phyloP scores from a whole-genome alignment of 1,284 basidiomycete species.

The Pyrrhoderma noxium region DNA sequence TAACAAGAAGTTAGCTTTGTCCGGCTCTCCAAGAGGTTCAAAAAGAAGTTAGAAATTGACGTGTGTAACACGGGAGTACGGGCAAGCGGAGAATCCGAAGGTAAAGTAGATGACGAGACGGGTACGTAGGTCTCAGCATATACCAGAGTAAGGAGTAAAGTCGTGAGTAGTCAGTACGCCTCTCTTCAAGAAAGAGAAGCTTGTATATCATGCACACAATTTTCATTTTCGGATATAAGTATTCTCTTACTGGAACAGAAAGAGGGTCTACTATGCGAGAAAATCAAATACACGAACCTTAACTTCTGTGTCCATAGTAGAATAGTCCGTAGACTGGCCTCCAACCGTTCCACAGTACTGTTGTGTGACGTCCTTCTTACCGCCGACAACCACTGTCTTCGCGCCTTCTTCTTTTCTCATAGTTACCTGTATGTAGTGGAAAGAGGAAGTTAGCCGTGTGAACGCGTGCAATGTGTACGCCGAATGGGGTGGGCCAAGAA shows the following conservation, averaged over 20 bases:
- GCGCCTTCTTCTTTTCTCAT: slow-evolving; percentile 54
- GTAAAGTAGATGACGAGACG: too few relatives aligned
- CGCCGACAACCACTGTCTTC: slow-evolving; percentile 50
- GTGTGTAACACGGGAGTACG: too few relatives aligned
- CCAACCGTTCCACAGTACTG: slow-evolving; percentile 58
- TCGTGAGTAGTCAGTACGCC: too few relatives aligned
- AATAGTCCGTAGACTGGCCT: slow-evolving; percentile 49
- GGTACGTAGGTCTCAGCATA: too few relatives aligned
- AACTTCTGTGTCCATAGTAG: slow-evolving; percentile 50
- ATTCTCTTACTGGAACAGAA: too few relatives aligned
- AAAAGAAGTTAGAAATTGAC: too few relatives aligned
- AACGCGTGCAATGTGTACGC: not conserved
- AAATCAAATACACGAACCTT: slow-evolving; percentile 32
- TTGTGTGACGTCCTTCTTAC: slow-evolving; percentile 40
- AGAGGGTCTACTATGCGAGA: too few relatives aligned
- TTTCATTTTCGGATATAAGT: too few relatives aligned
- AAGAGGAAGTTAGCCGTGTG: slow-evolving; percentile 1
- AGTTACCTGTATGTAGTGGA: slow-evolving; percentile 35
- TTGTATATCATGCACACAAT: too few relatives aligned
- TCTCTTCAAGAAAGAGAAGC: too few relatives aligned
- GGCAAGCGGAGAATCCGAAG: too few relatives aligned
- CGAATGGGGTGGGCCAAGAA: slow-evolving; percentile 1
- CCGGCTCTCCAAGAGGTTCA: not conserved
- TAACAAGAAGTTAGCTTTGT: slow-evolving; percentile 5
- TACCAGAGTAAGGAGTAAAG: too few relatives aligned